A percentile compares a stretch with the other conserved stretches of the same genome.
These are phyloP conservation scores for Rhodotorula sp. DNA, from an alignment of 1,284 basidiomycete species.

Conservation along the genomic window DNA sequence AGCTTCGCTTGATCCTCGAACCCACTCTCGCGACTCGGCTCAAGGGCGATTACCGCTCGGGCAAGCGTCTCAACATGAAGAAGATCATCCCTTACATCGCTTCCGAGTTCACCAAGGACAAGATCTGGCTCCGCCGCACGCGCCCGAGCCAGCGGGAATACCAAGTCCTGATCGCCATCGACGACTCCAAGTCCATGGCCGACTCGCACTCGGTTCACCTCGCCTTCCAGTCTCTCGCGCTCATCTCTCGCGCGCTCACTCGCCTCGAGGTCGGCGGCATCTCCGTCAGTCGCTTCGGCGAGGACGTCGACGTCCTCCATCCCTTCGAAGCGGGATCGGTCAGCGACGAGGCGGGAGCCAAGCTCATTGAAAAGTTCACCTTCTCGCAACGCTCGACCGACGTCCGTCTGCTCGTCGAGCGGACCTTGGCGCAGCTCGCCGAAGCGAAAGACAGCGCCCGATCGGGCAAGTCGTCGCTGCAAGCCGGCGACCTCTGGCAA, in stretches of 20 bases:
- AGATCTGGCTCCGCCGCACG: conserved; percentile 96
- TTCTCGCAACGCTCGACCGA: conserved; percentile 92
- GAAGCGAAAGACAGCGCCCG: conserved; percentile 66
- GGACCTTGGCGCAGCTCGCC: conserved; percentile 73
- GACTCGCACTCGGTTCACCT: conserved; percentile 89
- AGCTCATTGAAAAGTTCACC: conserved; percentile 77
- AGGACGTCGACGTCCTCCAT: conserved; percentile 82
- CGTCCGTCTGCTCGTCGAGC: conserved; percentile 79
- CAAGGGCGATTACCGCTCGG: conserved; percentile 95
- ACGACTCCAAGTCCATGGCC: conserved; percentile 96
- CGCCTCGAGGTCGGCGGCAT: conserved; percentile 94
- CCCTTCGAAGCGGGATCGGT: conserved; percentile 72
- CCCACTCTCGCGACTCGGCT: conserved; percentile 92
- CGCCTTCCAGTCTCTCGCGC: conserved; percentile 88
- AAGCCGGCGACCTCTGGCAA: conserved; percentile 86
- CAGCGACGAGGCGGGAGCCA: conserved; percentile 72
- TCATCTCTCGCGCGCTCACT: conserved; percentile 86
- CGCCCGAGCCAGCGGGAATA: conserved; percentile 93
- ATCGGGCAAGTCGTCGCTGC: conserved; percentile 59
- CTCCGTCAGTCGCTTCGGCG: conserved; percentile 86
- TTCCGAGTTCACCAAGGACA: conserved; percentile 98
- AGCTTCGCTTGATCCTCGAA: conserved; percentile 92
- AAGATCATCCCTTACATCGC: conserved; percentile 99
- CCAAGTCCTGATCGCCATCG: conserved; percentile 89
- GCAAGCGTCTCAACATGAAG: conserved; percentile 98